Conservation (phyloP, 805 yeast species). For the Saturnispora serradocipensis region DNA sequence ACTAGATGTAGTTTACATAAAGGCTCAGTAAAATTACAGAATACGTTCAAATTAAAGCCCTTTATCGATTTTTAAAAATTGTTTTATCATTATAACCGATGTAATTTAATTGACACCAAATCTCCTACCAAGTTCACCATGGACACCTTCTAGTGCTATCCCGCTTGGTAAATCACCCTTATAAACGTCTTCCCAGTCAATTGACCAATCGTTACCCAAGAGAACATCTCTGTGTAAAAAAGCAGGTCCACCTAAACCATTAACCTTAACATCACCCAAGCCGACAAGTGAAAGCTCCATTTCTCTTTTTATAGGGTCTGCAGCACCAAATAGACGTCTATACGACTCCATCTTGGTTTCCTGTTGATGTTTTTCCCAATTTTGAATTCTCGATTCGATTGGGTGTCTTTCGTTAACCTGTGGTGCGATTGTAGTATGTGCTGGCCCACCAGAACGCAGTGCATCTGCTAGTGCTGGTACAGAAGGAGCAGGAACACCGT, state of each 20-base stretch:
- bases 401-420: conserved; percentile 78
- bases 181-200: conserved; percentile 94
- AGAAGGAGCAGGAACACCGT: conserved; percentile 50
- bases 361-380: conserved; percentile 75
- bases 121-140: not conserved
- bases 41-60: not conserved
- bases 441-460: conserved; percentile 57
- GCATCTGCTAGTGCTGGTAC: conserved; percentile 67
- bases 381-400: conserved; percentile 59
- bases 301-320: conserved; percentile 83
- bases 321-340: conserved; percentile 81
- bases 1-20: not conserved
- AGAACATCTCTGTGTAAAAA: conserved; percentile 56
- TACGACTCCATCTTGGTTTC: conserved; percentile 65
- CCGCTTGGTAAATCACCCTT: not conserved
- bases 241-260: conserved; percentile 46
- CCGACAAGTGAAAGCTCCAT: conserved; percentile 80
- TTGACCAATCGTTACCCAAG: conserved; percentile 59
- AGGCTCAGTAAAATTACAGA: not conserved
- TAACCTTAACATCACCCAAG: conserved; percentile 61
- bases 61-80: not conserved
- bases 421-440: conserved; percentile 37
- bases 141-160: not conserved
- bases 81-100: conserved; percentile 26
- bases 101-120: not conserved